These are phyloP conservation scores for Plantago ovata DNA, from an alignment of 257 asterid genomes.

Conservation along the genomic window DNA sequence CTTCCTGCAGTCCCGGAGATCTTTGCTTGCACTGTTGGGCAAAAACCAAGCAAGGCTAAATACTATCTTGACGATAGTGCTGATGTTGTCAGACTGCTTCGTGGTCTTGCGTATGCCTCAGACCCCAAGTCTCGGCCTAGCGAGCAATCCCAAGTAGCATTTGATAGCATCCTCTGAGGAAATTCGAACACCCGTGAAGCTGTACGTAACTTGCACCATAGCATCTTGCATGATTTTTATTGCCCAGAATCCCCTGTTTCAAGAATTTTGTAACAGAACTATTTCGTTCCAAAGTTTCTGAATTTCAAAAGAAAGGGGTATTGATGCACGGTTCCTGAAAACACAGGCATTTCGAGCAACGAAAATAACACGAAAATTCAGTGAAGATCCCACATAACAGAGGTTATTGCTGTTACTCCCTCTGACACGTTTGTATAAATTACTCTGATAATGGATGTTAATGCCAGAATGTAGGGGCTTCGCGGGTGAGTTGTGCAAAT, in stretches of 20 bases:
- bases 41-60: constrained; percentile 92
- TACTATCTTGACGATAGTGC: constrained; percentile 78
- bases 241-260: background rate
- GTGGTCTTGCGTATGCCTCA: constrained; percentile 63
- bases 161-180: constrained; percentile 40
- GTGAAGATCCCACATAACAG: background rate
- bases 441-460: constrained; percentile 24
- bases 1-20: constrained; percentile 52
- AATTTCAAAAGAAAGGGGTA: background rate
- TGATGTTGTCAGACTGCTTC: constrained; percentile 72
- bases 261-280: background rate
- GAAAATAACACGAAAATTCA: background rate
- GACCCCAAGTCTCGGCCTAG: constrained; percentile 55
- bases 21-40: constrained; percentile 93
- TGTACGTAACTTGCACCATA: constrained; percentile 1
- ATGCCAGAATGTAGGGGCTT: constrained; percentile 19
- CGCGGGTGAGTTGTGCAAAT: constrained; percentile 24
- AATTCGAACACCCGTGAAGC: background rate
- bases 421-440: constrained; percentile 18
- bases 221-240: background rate
- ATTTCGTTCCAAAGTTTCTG: background rate
- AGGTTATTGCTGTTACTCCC: background rate
- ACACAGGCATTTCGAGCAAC: background rate
- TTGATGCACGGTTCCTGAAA: constrained; percentile 5
- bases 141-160: constrained; percentile 53